Percentiles rank a stretch among this genome's conserved stretches.
These are phyloP conservation scores for Monilinia fructigena DNA, from an alignment of 2,329 filamentous ascomycete species.

Conservation along the genomic window DNA sequence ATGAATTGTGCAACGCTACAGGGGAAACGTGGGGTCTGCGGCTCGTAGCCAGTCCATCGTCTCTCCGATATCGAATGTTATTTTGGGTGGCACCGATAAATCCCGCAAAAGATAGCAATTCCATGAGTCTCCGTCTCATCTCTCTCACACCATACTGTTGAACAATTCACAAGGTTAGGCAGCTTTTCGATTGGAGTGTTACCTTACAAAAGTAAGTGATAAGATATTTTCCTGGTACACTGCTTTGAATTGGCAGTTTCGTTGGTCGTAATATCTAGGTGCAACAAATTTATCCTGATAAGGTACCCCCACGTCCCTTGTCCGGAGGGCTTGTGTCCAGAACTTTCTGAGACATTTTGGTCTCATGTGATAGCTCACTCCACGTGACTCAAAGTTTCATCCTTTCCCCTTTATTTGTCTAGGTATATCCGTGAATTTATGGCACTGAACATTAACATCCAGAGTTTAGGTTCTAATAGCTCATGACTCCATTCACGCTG, in stretches of 20 bases:
- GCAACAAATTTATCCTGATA: slow-evolving; percentile 1
- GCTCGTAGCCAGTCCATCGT: slow-evolving; percentile 13
- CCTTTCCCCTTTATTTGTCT: not conserved
- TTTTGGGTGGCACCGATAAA: slow-evolving; percentile 7
- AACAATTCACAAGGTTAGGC: not conserved
- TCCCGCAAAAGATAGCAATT: slow-evolving; percentile 6
- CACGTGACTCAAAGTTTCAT: not conserved
- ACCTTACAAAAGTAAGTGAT: slow-evolving; percentile 5
- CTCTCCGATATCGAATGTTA: slow-evolving; percentile 20
- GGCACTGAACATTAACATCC: not conserved
- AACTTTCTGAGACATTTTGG: not conserved
- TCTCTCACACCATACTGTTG: not conserved
- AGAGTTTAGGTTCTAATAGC: not conserved
- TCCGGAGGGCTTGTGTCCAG: not conserved
- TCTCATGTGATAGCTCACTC: not conserved
- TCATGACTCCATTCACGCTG: not conserved
- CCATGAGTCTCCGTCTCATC: not conserved
- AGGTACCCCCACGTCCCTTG: slow-evolving; percentile 6
- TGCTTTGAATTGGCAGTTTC: slow-evolving; percentile 9
- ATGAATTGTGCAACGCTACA: slow-evolving; percentile 11
- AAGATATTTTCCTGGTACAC: slow-evolving; percentile 11
- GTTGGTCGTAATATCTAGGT: slow-evolving; percentile 4
- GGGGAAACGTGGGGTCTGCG: slow-evolving; percentile 18
- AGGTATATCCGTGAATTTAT: not conserved
- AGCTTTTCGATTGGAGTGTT: slow-evolving; percentile 6